These are phyloP conservation scores for Phialophora chinensis DNA, from an alignment of 2,329 filamentous ascomycete genomes.

Conservation along the genomic window DNA sequence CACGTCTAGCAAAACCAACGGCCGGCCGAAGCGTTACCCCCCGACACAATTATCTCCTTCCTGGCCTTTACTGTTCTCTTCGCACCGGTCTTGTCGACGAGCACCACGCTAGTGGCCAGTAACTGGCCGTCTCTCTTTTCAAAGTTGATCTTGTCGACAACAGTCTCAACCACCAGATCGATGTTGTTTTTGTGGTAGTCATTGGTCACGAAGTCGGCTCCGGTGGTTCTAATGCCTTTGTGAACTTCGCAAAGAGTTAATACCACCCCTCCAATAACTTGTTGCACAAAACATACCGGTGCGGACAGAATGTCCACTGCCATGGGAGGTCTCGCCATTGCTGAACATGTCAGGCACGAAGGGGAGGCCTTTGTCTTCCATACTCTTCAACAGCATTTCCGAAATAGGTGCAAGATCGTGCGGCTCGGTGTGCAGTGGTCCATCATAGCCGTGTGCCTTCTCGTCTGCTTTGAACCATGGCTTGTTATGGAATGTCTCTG, in stretches of 20 bases:
- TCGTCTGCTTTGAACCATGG: constrained; percentile 61
- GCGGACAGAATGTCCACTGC: constrained; percentile 62
- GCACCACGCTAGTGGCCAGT: constrained; percentile 48
- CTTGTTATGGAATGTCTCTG: constrained; percentile 65
- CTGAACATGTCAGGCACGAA: constrained; percentile 67
- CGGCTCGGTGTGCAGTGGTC: constrained; percentile 62
- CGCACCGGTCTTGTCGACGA: constrained; percentile 52
- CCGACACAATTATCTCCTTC: constrained; percentile 52
- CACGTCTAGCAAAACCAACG: too few species aligned
- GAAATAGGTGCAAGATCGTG: constrained; percentile 66
- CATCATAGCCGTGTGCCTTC: constrained; percentile 57
- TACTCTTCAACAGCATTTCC: constrained; percentile 60
- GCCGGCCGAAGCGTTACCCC: constrained; percentile 40
- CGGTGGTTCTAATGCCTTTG: constrained; percentile 59
- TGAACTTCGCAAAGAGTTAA: constrained; percentile 45
- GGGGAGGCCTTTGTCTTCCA: constrained; percentile 60
- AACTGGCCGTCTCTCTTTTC: constrained; percentile 38
- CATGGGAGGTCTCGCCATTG: constrained; percentile 58
- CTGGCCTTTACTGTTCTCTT: constrained; percentile 46
- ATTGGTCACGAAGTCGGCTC: constrained; percentile 60
- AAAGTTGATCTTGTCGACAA: constrained; percentile 61
- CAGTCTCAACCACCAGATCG: constrained; percentile 55
- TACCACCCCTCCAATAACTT: not conserved
- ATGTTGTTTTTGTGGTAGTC: constrained; percentile 54
- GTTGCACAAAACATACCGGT: constrained; percentile 42